phyloP scores from a whole-genome alignment of 2,329 filamentous ascomycete genomes.

The Colletotrichum navitas region DNA sequence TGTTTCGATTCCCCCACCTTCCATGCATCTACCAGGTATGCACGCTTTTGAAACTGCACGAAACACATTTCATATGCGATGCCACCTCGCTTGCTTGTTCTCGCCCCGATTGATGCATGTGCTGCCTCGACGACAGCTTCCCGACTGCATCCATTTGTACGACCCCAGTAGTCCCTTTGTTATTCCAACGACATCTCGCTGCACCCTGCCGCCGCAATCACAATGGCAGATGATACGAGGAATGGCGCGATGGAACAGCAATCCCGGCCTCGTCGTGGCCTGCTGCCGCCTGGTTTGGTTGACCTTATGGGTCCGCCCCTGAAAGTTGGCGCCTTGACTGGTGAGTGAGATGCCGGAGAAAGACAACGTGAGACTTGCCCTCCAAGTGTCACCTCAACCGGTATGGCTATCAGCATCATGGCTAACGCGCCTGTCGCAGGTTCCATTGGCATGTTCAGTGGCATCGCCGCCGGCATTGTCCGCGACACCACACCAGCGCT shows the following conservation, averaged over 20 bases:
- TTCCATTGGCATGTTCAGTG: slow-evolving; percentile 71
- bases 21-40: slow-evolving; percentile 30
- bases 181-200: not conserved
- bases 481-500: slow-evolving; percentile 75
- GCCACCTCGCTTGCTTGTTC: slow-evolving; percentile 23
- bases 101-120: slow-evolving; percentile 31
- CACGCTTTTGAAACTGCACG: slow-evolving; percentile 28
- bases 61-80: slow-evolving; percentile 21
- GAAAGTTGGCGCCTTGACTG: slow-evolving; percentile 70
- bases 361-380: not conserved
- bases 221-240: slow-evolving; percentile 38
- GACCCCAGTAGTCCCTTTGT: not conserved
- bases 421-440: slow-evolving; percentile 57
- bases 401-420: not conserved
- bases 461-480: slow-evolving; percentile 78
- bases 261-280: slow-evolving; percentile 48
- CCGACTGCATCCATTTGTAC: slow-evolving; percentile 18
- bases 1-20: slow-evolving; percentile 18
- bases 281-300: slow-evolving; percentile 58
- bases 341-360: slow-evolving; percentile 53
- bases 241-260: slow-evolving; percentile 10
- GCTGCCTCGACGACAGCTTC: slow-evolving; percentile 20
- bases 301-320: slow-evolving; percentile 65
- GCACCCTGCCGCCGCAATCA: slow-evolving; percentile 37
- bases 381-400: not conserved